A percentile compares a stretch with the other conserved stretches of the same genome.
Conservation (phyloP, 345 rosid genomes). For the Mangifera indica region DNA sequence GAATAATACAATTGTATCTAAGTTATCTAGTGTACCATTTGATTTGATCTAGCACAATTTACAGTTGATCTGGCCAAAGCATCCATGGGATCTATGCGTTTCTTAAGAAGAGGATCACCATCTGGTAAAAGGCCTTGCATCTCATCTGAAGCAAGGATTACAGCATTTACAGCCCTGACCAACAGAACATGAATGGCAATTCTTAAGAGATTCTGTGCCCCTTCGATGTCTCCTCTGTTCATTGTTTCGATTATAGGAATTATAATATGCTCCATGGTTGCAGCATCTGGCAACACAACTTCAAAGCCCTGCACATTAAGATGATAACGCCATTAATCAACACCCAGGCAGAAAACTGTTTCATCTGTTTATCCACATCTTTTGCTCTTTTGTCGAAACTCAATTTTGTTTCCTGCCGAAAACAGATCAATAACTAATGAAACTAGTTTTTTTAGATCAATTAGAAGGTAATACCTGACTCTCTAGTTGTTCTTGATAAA, state of each 20-base stretch:
- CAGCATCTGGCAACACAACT: conserved; percentile 64
- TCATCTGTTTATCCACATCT: no score
- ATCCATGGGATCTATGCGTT: conserved; percentile 64
- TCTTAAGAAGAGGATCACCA: conserved; percentile 60
- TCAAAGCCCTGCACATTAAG: conserved; percentile 57
- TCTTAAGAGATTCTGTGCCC: conserved; percentile 58
- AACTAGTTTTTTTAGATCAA: background rate
- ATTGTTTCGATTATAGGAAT: conserved; percentile 51
- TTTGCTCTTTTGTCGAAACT: no score
- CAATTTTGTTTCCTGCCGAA: no score
- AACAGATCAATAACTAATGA: no score
- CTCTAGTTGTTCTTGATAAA: conserved; percentile 60
- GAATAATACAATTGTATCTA: background rate
- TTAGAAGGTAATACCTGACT: conserved; percentile 35
- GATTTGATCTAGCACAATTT: conserved; percentile 45
- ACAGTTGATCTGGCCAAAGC: conserved; percentile 56
- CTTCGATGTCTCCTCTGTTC: conserved; percentile 54
- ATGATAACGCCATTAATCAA: background rate
- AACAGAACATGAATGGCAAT: conserved; percentile 57
- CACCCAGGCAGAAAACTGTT: no score
- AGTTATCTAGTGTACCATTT: conserved; percentile 16
- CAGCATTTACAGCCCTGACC: conserved; percentile 59
- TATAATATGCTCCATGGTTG: conserved; percentile 50
- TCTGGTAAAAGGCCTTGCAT: conserved; percentile 47
- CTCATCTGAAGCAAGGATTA: conserved; percentile 63